Conservation (phyloP, 176 grass and related monocot genomes). For the Ensete glaucum region DNA sequence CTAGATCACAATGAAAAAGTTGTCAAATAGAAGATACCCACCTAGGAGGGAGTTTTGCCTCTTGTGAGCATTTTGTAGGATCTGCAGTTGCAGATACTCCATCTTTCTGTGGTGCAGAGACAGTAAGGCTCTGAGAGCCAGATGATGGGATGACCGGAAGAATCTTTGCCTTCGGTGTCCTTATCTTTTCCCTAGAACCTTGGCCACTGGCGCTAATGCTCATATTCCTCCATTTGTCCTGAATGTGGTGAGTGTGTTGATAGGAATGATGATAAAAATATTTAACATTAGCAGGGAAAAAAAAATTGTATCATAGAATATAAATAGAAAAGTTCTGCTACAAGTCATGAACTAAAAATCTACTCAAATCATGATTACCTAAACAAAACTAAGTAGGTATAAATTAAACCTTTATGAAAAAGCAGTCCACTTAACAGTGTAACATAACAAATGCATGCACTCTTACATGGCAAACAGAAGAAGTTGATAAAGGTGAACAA, state of each 20-base stretch:
- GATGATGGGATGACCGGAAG: slow-evolving; percentile 23
- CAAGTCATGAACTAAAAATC: too few relatives aligned
- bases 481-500: too few relatives aligned
- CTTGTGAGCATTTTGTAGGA: slow-evolving; percentile 39
- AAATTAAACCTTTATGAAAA: too few relatives aligned
- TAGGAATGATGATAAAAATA: slow-evolving; percentile 1
- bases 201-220: slow-evolving; percentile 77
- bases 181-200: slow-evolving; percentile 80
- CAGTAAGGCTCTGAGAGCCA: slow-evolving; percentile 18
- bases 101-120: slow-evolving; percentile 24
- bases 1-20: not conserved
- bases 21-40: slow-evolving; percentile 25
- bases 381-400: too few relatives aligned
- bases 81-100: slow-evolving; percentile 25
- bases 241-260: slow-evolving; percentile 21
- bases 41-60: slow-evolving; percentile 43
- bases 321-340: too few relatives aligned
- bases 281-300: not conserved
- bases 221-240: slow-evolving; percentile 99
- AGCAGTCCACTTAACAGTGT: too few relatives aligned
- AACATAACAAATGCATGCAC: too few relatives aligned
- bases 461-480: too few relatives aligned
- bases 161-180: slow-evolving; percentile 39
- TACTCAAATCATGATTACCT: too few relatives aligned
- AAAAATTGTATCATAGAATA: not conserved